A percentile compares a stretch with the other conserved stretches of the same genome.
These are phyloP conservation scores for Boeremia exigua DNA, from an alignment of 2,329 filamentous ascomycete genomes.

Conservation along the genomic window DNA sequence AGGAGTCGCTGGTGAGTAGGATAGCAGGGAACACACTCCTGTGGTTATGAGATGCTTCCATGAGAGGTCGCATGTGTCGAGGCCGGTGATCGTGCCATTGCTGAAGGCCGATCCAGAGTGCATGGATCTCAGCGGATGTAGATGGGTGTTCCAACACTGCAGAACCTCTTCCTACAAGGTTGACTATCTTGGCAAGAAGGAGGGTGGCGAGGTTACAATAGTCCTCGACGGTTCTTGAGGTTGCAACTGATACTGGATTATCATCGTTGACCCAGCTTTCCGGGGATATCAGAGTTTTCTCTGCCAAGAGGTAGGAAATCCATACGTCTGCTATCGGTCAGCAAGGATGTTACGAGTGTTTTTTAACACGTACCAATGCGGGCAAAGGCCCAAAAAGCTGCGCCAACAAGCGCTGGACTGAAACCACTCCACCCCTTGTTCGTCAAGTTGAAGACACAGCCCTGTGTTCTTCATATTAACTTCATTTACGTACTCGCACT, in stretches of 20 bases:
- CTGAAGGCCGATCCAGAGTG: no score
- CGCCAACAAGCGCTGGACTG: neutral
- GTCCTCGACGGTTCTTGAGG: neutral
- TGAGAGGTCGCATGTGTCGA: no score
- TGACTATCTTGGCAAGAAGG: neutral
- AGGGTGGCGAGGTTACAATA: neutral
- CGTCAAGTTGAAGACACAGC: neutral
- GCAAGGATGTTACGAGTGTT: neutral
- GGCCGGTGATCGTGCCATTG: no score
- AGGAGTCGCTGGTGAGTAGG: no score
- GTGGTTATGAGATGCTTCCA: no score
- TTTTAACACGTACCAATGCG: neutral
- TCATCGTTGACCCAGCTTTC: no score
- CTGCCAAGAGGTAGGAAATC: neutral
- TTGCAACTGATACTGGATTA: no score
- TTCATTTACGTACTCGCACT: neutral
- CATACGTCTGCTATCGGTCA: neutral
- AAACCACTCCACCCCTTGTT: conserved; percentile 1
- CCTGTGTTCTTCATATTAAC: neutral
- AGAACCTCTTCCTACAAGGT: no score
- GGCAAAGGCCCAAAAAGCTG: conserved; percentile 1
- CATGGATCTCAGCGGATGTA: no score
- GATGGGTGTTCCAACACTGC: no score
- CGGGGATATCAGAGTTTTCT: neutral
- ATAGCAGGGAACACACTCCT: no score